Percentiles rank a stretch among this genome's conserved stretches.
Evolutionary conservation across 2,329 filamentous ascomycete species (phyloP).

Genomic region (Pseudocercospora eumusae): DNA sequence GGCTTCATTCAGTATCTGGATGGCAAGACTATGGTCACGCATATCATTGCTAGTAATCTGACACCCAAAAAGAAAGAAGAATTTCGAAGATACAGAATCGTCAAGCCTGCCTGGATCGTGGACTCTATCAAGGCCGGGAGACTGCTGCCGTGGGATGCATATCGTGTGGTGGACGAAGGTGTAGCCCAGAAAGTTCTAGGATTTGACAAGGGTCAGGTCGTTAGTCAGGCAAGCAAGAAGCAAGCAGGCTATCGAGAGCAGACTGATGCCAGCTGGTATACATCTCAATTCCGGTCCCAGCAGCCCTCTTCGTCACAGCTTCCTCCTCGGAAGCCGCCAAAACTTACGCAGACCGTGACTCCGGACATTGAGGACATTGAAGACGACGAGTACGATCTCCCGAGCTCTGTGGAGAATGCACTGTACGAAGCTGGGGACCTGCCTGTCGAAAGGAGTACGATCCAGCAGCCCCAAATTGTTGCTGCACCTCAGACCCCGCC

Average conservation of each 20-base stretch:
- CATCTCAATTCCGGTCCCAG: constrained; percentile 59
- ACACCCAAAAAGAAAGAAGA: constrained; percentile 93
- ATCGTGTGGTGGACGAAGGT: constrained; percentile 81
- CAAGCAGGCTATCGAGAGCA: constrained; percentile 74
- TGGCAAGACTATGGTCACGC: constrained; percentile 86
- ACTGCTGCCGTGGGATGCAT: constrained; percentile 81
- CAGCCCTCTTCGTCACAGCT: constrained; percentile 13
- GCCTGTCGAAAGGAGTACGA: background rate
- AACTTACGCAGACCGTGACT: constrained; percentile 37
- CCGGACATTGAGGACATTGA: constrained; percentile 37
- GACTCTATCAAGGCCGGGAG: constrained; percentile 82
- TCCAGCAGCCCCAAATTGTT: background rate
- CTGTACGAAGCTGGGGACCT: constrained; percentile 24
- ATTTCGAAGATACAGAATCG: constrained; percentile 83
- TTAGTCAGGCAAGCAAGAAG: constrained; percentile 65
- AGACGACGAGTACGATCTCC: constrained; percentile 35
- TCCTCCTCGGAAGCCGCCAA: constrained; percentile 16
- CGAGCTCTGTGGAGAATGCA: constrained; percentile 40
- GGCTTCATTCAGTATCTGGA: constrained; percentile 94
- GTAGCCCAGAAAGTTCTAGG: constrained; percentile 75
- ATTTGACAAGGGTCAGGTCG: constrained; percentile 62
- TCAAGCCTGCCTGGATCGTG: constrained; percentile 91
- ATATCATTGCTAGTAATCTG: constrained; percentile 87
- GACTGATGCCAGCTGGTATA: constrained; percentile 80
- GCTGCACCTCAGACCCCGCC: constrained; percentile 25